phyloP scores from a whole-genome alignment of 2,329 filamentous ascomycete species.

The Kalmusia sp. region DNA sequence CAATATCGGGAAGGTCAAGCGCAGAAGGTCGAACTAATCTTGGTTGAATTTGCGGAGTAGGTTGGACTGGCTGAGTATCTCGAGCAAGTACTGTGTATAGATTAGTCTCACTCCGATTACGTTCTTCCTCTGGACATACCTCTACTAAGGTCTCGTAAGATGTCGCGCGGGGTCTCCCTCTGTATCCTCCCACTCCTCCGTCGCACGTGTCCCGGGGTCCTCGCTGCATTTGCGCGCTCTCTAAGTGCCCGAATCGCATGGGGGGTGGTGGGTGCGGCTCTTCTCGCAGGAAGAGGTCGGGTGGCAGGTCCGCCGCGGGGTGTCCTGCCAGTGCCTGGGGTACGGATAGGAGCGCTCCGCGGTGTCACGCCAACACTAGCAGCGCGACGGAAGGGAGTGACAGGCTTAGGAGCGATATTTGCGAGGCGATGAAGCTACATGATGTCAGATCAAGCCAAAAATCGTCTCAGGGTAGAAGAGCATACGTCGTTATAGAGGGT shows the following conservation, averaged over 20 bases:
- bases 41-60: slow-evolving; percentile 52
- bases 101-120: slow-evolving; percentile 11
- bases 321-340: slow-evolving; percentile 45
- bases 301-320: slow-evolving; percentile 42
- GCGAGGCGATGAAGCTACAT: slow-evolving; percentile 38
- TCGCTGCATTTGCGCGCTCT: slow-evolving; percentile 57
- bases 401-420: slow-evolving; percentile 36
- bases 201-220: slow-evolving; percentile 58
- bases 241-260: slow-evolving; percentile 63
- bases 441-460: slow-evolving; percentile 3
- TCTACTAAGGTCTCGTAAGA: slow-evolving; percentile 60
- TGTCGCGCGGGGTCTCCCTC: slow-evolving; percentile 63
- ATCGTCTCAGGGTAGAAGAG: background rate
- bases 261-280: slow-evolving; percentile 59
- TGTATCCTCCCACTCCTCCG: slow-evolving; percentile 57
- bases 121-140: slow-evolving; percentile 39
- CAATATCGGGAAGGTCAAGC: slow-evolving; percentile 53
- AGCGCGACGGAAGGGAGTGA: slow-evolving; percentile 45
- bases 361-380: slow-evolving; percentile 43
- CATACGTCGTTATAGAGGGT: slow-evolving; percentile 31
- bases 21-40: slow-evolving; percentile 38
- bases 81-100: slow-evolving; percentile 55
- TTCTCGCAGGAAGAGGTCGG: slow-evolving; percentile 41
- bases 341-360: slow-evolving; percentile 35
- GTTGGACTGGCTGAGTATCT: slow-evolving; percentile 53